Base-by-base conservation (phyloP, 1,139 yeast genomes). In the Hansenula lynferdii region DNA sequence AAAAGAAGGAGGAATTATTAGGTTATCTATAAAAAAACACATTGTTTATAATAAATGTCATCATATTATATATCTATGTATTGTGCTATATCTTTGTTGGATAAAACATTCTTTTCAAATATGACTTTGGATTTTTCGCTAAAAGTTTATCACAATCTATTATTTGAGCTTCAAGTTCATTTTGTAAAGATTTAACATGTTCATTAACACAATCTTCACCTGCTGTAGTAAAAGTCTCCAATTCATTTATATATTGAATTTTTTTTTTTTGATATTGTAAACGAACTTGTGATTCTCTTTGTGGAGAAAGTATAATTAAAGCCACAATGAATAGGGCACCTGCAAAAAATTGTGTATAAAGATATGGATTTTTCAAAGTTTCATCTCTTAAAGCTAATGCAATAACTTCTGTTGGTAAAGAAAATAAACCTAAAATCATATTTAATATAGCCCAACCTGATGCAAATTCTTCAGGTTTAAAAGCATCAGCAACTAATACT, bases 361-460 rank as follows among this genome's bases (percentile, higher is more conserved):
- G 54, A 44, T 67, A 80, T 1, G 84, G 85, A 33, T 62, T 65
- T 2, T 43, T 25, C 28, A 49, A 43, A 11, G 46, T 42, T 9
- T 45, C 38, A 22, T 62, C 57, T 20, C 68, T 64, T 38, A 78
- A 54, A 3, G 75, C 65, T 44, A 78, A 66, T 0, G 76, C 79
- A 41, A 74, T 66, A 7, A 72, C 70, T 54, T 75, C 78, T 16
- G 75, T 61, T 28, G 68, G 34, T 16, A 25, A 36, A 69, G 36
- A 77, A 55, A 31, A 69, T 54, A 35, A 70, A 58, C 3, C 70
- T 30, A 10, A 34, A 51, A 1, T 74, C 65, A 19, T 69, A 50
- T 77, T 79, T 38, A 75, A 62, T 18, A 68, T 71, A 2, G 80
- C 65, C 80, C 84, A 78, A 3, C 75, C 78, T 6, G 81, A 71